Evolutionary conservation across 257 asterid species (phyloP), one percentile per base, ranked within the genome.

Genomic region (Galeopsis tetrahit): DNA sequence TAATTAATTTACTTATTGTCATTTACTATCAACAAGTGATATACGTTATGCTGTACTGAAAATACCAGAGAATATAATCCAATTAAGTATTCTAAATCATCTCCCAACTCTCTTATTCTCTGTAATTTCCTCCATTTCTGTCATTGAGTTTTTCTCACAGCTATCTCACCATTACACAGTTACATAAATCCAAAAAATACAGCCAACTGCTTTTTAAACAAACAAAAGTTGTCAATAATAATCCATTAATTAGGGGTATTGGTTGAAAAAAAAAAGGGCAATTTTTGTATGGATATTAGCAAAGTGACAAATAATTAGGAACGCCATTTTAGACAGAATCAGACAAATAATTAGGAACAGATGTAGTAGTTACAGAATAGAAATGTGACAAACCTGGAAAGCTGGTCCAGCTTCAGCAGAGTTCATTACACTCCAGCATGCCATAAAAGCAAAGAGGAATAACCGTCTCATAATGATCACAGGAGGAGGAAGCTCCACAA

Each of bases 401-500:
- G 99, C 97, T 59, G 99, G 99, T 57, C 98, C 98, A 71, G 97
- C 92, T 78, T 91, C 97, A 75, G 97, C 96, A 66, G 97, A 89
- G 78, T 92, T 95, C 93, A 95, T 74, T 70, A 95, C 89, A 61
- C 99, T 95, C 99, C 99, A 95, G 86, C 90, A 76, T 0, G 97
- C 99, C 98, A 95, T 95, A 77, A 92, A 95, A 76, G 86, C 77
- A 77, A 95, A 95, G 66, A 95, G 83, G 92, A 95, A 95, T 69
- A 90, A 75, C 75, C 99, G 86, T 84, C 99, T 92, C 63, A 95
- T 53, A 65, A 95, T 88, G 74, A 95, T 95, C 49, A 86, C 93
- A 3, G 88, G 71, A 1, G 99, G 96, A 53, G 98, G 98, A 77
- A 85, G 67, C 81, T 95, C 99, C 56, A 95, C 95, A 70, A 90